phyloP scores from a whole-genome alignment of 2,329 filamentous ascomycete species.

The Biscogniauxia sp. region DNA sequence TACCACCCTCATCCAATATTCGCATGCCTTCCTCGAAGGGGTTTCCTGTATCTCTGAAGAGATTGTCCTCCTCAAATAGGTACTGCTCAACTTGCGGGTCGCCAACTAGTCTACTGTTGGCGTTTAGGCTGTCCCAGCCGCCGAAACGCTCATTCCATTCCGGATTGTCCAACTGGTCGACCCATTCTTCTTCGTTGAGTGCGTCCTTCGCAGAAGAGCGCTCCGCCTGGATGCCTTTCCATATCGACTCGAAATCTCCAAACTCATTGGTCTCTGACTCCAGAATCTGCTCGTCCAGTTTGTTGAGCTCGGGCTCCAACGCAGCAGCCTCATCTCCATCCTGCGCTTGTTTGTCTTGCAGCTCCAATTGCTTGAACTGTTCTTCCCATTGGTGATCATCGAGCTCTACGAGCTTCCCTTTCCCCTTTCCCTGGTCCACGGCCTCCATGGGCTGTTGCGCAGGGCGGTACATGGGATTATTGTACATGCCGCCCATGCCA shows the following conservation, averaged over 20 bases:
- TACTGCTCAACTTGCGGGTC: slow-evolving; percentile 86
- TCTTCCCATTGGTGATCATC: slow-evolving; percentile 95
- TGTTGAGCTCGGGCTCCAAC: slow-evolving; percentile 82
- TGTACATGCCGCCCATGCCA: slow-evolving; percentile 55
- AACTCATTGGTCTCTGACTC: slow-evolving; percentile 72
- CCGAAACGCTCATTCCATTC: slow-evolving; percentile 70
- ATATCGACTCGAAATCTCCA: slow-evolving; percentile 87
- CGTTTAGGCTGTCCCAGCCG: slow-evolving; percentile 58
- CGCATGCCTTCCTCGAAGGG: slow-evolving; percentile 91
- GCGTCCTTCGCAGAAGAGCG: slow-evolving; percentile 66
- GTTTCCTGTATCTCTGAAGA: slow-evolving; percentile 76
- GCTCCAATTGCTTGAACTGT: slow-evolving; percentile 79
- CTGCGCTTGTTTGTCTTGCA: slow-evolving; percentile 44
- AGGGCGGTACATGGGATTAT: slow-evolving; percentile 53
- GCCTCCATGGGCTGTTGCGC: slow-evolving; percentile 40
- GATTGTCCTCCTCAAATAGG: slow-evolving; percentile 91
- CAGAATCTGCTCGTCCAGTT: slow-evolving; percentile 67
- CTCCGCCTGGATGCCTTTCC: slow-evolving; percentile 78
- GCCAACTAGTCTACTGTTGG: slow-evolving; percentile 41
- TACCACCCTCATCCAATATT: slow-evolving; percentile 91
- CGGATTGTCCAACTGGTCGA: slow-evolving; percentile 70
- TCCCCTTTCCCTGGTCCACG: slow-evolving; percentile 64
- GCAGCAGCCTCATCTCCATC: slow-evolving; percentile 62
- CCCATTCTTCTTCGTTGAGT: slow-evolving; percentile 60
- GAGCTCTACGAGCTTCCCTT: slow-evolving; percentile 90